Evolutionary conservation across 2,329 filamentous ascomycete species (phyloP).

Genomic region (Apiospora sp.): DNA sequence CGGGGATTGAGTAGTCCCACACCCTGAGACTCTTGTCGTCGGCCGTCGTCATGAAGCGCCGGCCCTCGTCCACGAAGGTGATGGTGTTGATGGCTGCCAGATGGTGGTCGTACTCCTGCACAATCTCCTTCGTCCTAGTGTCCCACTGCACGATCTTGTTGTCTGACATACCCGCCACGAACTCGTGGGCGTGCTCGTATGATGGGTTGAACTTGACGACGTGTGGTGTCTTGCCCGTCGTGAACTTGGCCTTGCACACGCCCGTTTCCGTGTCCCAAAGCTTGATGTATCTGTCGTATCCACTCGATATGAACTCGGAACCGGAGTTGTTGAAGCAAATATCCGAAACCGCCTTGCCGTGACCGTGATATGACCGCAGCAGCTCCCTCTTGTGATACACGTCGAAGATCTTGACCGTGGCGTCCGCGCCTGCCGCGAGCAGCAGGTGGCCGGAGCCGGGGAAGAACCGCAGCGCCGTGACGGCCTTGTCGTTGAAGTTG

Average conservation of each 20-base stretch:
- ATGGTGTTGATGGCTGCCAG: slow-evolving; percentile 98
- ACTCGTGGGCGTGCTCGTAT: slow-evolving; percentile 80
- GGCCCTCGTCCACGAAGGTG: slow-evolving; percentile 92
- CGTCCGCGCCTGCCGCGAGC: slow-evolving; percentile 88
- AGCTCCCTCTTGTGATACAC: slow-evolving; percentile 90
- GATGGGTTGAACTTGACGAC: slow-evolving; percentile 93
- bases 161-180: slow-evolving; percentile 95
- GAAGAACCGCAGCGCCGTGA: slow-evolving; percentile 91
- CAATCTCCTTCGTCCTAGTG: slow-evolving; percentile 78
- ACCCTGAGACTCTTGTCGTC: slow-evolving; percentile 96
- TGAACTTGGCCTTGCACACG: slow-evolving; percentile 85
- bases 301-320: slow-evolving; percentile 86
- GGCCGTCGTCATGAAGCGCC: slow-evolving; percentile 96
- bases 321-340: slow-evolving; percentile 86
- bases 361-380: slow-evolving; percentile 88
- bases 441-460: slow-evolving; percentile 87
- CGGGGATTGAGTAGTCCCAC: slow-evolving; percentile 98
- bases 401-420: slow-evolving; percentile 93
- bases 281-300: slow-evolving; percentile 96
- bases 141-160: slow-evolving; percentile 99
- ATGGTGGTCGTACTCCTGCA: slow-evolving; percentile 98
- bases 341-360: slow-evolving; percentile 89
- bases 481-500: slow-evolving; percentile 75
- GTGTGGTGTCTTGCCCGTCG: slow-evolving; percentile 93
- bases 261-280: slow-evolving; percentile 98